These are phyloP conservation scores for Coemansia aciculifera DNA, from an alignment of 192 early-diverging fungal genomes.

Conservation along the genomic window DNA sequence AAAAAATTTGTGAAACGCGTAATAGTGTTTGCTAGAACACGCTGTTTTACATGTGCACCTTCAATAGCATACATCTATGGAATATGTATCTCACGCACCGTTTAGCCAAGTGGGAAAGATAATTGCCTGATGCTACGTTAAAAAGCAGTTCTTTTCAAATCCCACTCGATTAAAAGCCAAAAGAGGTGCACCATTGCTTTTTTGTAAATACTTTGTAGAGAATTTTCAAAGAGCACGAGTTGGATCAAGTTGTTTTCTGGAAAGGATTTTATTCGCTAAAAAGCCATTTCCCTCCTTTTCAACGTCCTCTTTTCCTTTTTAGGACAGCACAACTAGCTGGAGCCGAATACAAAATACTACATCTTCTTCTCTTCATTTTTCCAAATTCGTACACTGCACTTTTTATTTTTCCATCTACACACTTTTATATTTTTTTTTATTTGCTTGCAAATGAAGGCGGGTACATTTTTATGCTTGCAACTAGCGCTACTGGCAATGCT, in stretches of 20 bases:
- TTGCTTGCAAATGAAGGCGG: conserved; percentile 3
- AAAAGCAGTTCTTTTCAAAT: background rate
- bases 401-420: background rate
- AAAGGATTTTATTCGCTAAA: background rate
- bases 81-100: background rate
- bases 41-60: too few relatives aligned
- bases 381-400: background rate
- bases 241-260: background rate
- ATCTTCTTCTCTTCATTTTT: background rate
- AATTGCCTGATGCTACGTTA: background rate
- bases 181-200: background rate
- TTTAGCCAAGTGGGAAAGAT: background rate
- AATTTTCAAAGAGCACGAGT: background rate
- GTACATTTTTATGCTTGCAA: background rate
- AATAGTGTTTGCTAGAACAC: too few relatives aligned
- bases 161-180: background rate
- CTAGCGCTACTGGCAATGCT: background rate
- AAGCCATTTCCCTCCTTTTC: background rate
- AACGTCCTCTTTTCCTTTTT: background rate
- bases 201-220: background rate
- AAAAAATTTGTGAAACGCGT: too few relatives aligned
- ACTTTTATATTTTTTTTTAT: background rate
- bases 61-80: too few relatives aligned
- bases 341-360: background rate
- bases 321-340: background rate